Conservation (phyloP, 2,329 filamentous ascomycete genomes). For the Nannizzia gypsea region DNA sequence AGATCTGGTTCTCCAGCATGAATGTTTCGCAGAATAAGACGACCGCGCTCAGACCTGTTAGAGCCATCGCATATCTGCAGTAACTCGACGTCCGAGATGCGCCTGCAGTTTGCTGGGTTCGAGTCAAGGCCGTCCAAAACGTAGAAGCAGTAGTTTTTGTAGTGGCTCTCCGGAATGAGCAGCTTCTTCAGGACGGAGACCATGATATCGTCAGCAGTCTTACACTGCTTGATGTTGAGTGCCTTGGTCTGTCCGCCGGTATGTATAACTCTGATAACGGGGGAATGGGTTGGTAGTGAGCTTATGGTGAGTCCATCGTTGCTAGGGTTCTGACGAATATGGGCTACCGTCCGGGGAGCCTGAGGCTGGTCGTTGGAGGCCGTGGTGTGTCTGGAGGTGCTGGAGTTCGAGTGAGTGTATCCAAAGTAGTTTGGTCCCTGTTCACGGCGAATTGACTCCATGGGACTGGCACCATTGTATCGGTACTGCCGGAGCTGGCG, state of each 20-base stretch:
- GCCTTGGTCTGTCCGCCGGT: constrained; percentile 86
- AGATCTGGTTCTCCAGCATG: constrained; percentile 80
- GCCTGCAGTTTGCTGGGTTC: constrained; percentile 66
- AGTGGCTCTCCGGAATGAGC: constrained; percentile 74
- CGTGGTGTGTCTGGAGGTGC: constrained; percentile 44
- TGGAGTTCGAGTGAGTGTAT: constrained; percentile 33
- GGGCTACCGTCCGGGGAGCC: constrained; percentile 51
- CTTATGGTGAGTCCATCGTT: constrained; percentile 79
- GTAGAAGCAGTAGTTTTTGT: constrained; percentile 95
- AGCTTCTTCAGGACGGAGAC: constrained; percentile 80
- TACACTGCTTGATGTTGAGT: constrained; percentile 83
- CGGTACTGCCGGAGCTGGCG: constrained; percentile 44
- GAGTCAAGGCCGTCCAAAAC: constrained; percentile 76
- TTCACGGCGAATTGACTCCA: constrained; percentile 42
- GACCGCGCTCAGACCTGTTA: constrained; percentile 72
- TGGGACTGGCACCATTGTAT: constrained; percentile 49
- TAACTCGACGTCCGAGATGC: constrained; percentile 74
- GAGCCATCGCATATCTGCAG: constrained; percentile 84
- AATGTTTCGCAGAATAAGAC: constrained; percentile 85
- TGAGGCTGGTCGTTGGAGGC: constrained; percentile 54
- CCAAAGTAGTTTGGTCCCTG: constrained; percentile 43
- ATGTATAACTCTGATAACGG: constrained; percentile 85
- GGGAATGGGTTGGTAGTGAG: constrained; percentile 70
- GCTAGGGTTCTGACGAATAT: constrained; percentile 70
- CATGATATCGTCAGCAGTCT: constrained; percentile 85